These are phyloP conservation scores for Dactylonectria estremocensis DNA, from an alignment of 2,329 filamentous ascomycete genomes.

Conservation along the genomic window DNA sequence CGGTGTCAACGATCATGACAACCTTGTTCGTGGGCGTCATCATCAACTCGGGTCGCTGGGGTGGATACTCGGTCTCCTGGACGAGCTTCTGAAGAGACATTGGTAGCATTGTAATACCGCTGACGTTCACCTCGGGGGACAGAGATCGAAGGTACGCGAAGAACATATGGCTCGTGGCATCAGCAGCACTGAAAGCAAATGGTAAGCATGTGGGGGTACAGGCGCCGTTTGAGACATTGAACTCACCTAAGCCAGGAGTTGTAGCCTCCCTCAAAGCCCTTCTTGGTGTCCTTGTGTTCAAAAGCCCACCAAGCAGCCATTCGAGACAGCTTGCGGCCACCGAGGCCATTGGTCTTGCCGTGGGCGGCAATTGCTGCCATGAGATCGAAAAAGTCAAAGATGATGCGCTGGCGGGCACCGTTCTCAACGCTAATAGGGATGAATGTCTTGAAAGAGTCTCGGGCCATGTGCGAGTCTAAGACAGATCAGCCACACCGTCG, in stretches of 20 bases:
- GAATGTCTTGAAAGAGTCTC: slow-evolving; percentile 96
- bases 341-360: slow-evolving; percentile 92
- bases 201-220: slow-evolving; percentile 35
- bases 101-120: slow-evolving; percentile 87
- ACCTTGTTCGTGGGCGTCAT: slow-evolving; percentile 89
- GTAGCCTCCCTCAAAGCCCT: slow-evolving; percentile 96
- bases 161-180: slow-evolving; percentile 97
- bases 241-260: slow-evolving; percentile 85
- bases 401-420: slow-evolving; percentile 86
- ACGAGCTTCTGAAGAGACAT: slow-evolving; percentile 92
- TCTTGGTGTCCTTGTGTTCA: slow-evolving; percentile 87
- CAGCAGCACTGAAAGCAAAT: slow-evolving; percentile 79
- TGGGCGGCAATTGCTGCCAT: slow-evolving; percentile 92
- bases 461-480: slow-evolving; percentile 89
- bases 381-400: slow-evolving; percentile 97
- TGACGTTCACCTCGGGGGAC: slow-evolving; percentile 83
- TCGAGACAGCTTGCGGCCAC: slow-evolving; percentile 92
- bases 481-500: slow-evolving; percentile 36
- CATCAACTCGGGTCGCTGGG: slow-evolving; percentile 81
- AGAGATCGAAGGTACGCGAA: slow-evolving; percentile 96
- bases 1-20: slow-evolving; percentile 95
- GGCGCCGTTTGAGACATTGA: slow-evolving; percentile 1
- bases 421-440: slow-evolving; percentile 95
- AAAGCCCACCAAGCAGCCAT: slow-evolving; percentile 99
- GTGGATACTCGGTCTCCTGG: slow-evolving; percentile 94